These are phyloP conservation scores for Drosera capensis DNA, from an alignment of 148 eudicot species.

Conservation along the genomic window DNA sequence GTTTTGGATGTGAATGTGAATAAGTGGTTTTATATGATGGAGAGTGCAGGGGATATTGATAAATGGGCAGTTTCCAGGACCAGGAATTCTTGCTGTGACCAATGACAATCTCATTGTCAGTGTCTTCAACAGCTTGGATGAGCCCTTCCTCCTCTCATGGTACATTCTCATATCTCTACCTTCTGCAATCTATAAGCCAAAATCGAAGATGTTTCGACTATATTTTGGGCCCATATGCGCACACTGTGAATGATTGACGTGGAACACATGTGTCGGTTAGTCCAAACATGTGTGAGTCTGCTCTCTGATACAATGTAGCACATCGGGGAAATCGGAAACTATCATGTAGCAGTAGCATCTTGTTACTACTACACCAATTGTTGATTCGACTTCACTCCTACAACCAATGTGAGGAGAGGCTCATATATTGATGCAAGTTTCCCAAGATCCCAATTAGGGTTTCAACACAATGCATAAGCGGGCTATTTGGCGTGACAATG, in stretches of 20 bases:
- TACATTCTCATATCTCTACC: constrained; percentile 2
- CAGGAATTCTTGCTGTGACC: constrained; percentile 36
- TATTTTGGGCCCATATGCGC: no score
- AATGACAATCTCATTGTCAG: constrained; percentile 47
- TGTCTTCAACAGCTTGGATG: constrained; percentile 38
- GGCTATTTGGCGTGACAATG: not conserved
- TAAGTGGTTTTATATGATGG: not conserved
- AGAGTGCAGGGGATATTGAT: constrained; percentile 46
- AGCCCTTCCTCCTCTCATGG: constrained; percentile 54
- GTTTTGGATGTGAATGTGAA: not conserved
- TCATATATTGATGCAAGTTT: no score
- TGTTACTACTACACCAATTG: no score
- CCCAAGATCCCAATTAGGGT: not conserved
- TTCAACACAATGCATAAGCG: not conserved
- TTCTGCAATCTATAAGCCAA: not conserved
- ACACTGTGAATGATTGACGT: no score
- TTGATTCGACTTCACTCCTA: no score
- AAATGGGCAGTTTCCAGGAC: constrained; percentile 64
- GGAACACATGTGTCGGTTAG: no score
- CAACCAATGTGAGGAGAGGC: no score
- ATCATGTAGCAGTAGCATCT: no score
- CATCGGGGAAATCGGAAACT: no score
- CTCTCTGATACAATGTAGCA: no score
- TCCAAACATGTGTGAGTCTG: no score
- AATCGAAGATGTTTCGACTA: no score